These are phyloP conservation scores for Candida sakaeoensis DNA, from an alignment of 805 yeast species.

Conservation along the genomic window DNA sequence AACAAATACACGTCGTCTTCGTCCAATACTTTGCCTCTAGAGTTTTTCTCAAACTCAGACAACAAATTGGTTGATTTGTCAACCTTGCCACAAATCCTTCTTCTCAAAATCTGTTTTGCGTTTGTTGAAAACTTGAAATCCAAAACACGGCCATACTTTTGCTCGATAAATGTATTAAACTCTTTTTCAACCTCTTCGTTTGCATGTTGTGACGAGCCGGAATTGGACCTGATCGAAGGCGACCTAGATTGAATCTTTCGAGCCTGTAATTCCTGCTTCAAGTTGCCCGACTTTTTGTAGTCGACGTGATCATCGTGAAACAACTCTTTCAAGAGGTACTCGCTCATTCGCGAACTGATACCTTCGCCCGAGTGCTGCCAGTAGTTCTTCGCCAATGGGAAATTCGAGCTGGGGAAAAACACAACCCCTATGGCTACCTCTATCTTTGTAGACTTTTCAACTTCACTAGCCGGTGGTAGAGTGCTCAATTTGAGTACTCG, in stretches of 20 bases:
- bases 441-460: conserved; percentile 55
- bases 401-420: conserved; percentile 63
- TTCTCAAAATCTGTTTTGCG: conserved; percentile 70
- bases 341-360: conserved; percentile 86
- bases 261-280: conserved; percentile 35
- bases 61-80: conserved; percentile 33
- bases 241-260: conserved; percentile 28
- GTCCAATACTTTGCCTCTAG: conserved; percentile 26
- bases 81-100: conserved; percentile 69
- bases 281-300: conserved; percentile 8
- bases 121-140: conserved; percentile 71
- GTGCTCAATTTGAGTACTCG: conserved; percentile 74
- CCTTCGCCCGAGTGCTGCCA: conserved; percentile 99
- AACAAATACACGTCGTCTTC: conserved; percentile 76
- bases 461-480: conserved; percentile 56
- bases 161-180: conserved; percentile 70
- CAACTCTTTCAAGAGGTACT: conserved; percentile 69
- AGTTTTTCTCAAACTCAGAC: conserved; percentile 25
- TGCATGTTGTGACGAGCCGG: conserved; percentile 20
- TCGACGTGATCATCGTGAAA: conserved; percentile 18
- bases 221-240: conserved; percentile 28
- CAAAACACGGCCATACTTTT: conserved; percentile 84
- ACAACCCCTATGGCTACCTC: conserved; percentile 75
- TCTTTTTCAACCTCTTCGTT: conserved; percentile 42
- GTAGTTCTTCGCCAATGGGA: conserved; percentile 70